Conservation (phyloP, 495 filamentous ascomycete species). For the Neurospora cerealis region DNA sequence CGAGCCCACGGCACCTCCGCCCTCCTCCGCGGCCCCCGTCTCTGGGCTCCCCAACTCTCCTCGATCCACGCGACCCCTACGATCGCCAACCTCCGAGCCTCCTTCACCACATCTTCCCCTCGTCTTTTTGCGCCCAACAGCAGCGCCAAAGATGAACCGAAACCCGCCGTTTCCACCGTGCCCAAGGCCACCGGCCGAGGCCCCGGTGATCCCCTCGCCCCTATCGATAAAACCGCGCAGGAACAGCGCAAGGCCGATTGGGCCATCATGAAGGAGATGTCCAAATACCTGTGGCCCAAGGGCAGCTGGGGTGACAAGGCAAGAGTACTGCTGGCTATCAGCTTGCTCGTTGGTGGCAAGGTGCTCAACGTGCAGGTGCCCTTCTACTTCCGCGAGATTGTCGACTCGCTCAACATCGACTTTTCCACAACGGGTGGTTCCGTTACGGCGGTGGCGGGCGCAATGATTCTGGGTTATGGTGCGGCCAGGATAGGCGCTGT, state of each 20-base stretch:
- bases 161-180: background rate
- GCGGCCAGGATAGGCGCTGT: slow-evolving; percentile 77
- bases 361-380: slow-evolving; percentile 94
- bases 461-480: slow-evolving; percentile 89
- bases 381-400: slow-evolving; percentile 97
- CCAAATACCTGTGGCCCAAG: slow-evolving; percentile 94
- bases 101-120: slow-evolving; percentile 14
- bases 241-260: slow-evolving; percentile 95
- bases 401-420: slow-evolving; percentile 95
- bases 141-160: background rate
- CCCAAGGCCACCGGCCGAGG: slow-evolving; percentile 4
- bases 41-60: background rate
- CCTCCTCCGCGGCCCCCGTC: slow-evolving; percentile 4
- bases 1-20: background rate
- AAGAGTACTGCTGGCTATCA: slow-evolving; percentile 72
- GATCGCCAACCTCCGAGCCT: slow-evolving; percentile 4
- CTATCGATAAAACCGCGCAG: slow-evolving; percentile 49
- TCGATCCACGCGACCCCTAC: background rate
- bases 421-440: slow-evolving; percentile 74
- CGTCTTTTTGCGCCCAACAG: background rate
- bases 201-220: slow-evolving; percentile 18
- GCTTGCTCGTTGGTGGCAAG: slow-evolving; percentile 81
- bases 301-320: slow-evolving; percentile 71
- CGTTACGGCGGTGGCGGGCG: slow-evolving; percentile 77
- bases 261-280: slow-evolving; percentile 98